Evolutionary conservation across 148 eudicot genomes (phyloP), one percentile per base, ranked within the genome.

Genomic region (Nepenthes gracilis): DNA sequence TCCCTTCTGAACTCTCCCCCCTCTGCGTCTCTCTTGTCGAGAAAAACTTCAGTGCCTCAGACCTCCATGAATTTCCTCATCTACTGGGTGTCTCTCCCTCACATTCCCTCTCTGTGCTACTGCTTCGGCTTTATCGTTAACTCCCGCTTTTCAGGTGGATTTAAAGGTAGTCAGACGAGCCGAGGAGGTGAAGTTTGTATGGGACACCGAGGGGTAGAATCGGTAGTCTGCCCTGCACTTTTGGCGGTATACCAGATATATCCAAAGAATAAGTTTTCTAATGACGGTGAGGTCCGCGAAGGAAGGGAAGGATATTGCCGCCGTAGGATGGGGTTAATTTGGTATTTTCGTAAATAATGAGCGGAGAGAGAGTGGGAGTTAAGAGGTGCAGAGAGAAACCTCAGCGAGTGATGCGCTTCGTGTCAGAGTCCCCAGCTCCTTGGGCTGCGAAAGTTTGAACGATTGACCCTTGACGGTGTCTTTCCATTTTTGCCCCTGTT

Each of bases 61-160:
- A 51, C 68, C 62, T 6, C 67, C 70, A 71, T 58, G 12, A 63
- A 65, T 62, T 35, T 66, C 35, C 54, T 52, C 47, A 38, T 47
- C 49, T 54, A 60, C 63, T 68, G 58, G 23, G 23, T 23, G 23
- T 23, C 23, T 23, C 23, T 23, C 23, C 23, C 23, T 23, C 23
- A 23, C 23, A 23, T 65, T 64, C 72, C 53, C 64, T 65, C 61
- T 53, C 54, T 64, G 57, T 45, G 9, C 1, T 15, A 33, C 65
- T 43, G 9, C 2, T 57, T 1, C 12, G 66, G 77, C 77, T 77
- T 79, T 71, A 67, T 68, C 66, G 71, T 74, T 59, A 67, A 62
- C 86, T 84, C 86, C 88, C 84, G 88, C 91, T 88, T 85, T 74
- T 85, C 70, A 57, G 76, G 78, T 76, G 51, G 64, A 80, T 82